Evolutionary conservation across 805 yeast genomes (phyloP).

Genomic region (Zygosaccharomyces siamensis): DNA sequence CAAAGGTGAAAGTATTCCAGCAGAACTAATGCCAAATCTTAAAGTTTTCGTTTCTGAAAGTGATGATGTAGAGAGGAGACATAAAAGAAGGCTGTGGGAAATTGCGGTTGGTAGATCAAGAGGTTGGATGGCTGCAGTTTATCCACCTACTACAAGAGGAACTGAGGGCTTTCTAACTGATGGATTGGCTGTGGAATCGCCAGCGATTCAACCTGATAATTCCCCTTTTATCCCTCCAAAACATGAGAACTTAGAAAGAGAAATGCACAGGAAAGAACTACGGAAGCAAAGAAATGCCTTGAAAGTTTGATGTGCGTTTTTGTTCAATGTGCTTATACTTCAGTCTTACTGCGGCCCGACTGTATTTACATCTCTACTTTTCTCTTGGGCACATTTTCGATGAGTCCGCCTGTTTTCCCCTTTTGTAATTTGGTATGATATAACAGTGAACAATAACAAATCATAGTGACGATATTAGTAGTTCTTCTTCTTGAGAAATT

Average conservation of each 20-base stretch:
- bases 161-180: not conserved
- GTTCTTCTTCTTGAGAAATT: too few relatives aligned
- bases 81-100: constrained; percentile 76
- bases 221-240: constrained; percentile 3
- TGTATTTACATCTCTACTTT: not conserved
- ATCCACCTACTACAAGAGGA: not conserved
- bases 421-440: not conserved
- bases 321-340: not conserved
- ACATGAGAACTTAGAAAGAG: constrained; percentile 1
- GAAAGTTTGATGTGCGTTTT: not conserved
- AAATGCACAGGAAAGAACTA: constrained; percentile 2
- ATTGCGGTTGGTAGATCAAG: constrained; percentile 73
- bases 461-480: not conserved
- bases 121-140: constrained; percentile 58
- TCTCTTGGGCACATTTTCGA: not conserved
- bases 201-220: not conserved
- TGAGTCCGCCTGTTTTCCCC: not conserved
- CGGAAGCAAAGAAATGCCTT: not conserved
- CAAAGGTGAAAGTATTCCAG: constrained; percentile 20
- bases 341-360: not conserved
- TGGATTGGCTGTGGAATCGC: constrained; percentile 1
- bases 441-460: not conserved
- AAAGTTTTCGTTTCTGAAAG: constrained; percentile 40
- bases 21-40: constrained; percentile 25
- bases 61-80: constrained; percentile 53